Evolutionary conservation across 345 rosid species (phyloP).

Genomic region (Melastoma malabathricum): DNA sequence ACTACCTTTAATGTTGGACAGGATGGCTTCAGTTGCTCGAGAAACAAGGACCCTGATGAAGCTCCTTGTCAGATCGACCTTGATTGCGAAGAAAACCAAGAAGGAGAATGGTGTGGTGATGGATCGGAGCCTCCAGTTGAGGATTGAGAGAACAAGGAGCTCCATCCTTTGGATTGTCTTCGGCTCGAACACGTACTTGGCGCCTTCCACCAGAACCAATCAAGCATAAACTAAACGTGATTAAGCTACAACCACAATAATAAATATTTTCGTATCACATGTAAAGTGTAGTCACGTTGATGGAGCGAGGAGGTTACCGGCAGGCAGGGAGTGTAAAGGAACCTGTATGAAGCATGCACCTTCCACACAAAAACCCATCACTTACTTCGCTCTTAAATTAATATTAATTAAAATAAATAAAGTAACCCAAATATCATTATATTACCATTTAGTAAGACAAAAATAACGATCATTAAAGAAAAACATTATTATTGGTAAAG

Average conservation of each 20-base stretch:
- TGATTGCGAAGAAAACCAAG: constrained; percentile 72
- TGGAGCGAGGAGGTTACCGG: constrained; percentile 30
- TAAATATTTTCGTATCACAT: no score
- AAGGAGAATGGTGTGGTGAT: constrained; percentile 40
- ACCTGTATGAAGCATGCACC: constrained; percentile 63
- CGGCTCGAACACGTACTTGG: constrained; percentile 36
- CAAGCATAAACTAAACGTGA: no score
- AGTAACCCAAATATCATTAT: no score
- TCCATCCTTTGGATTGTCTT: constrained; percentile 62
- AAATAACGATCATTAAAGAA: no score
- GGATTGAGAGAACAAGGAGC: constrained; percentile 33
- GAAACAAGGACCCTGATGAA: constrained; percentile 45
- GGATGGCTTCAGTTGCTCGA: constrained; percentile 56
- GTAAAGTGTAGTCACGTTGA: no score
- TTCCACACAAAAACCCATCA: constrained; percentile 6
- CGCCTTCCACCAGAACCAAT: constrained; percentile 28
- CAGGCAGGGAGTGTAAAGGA: constrained; percentile 49
- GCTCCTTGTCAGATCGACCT: constrained; percentile 59
- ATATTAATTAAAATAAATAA: no score
- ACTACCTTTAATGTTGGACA: constrained; percentile 73
- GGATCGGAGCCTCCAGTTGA: constrained; percentile 57
- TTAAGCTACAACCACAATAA: no score
- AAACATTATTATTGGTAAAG: no score
- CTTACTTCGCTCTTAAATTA: no score
- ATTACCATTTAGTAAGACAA: no score